Percentiles rank a stretch among this genome's conserved stretches.
These are phyloP conservation scores for Marasmius tenuissimus DNA, from an alignment of 1,284 basidiomycete species.

Conservation along the genomic window DNA sequence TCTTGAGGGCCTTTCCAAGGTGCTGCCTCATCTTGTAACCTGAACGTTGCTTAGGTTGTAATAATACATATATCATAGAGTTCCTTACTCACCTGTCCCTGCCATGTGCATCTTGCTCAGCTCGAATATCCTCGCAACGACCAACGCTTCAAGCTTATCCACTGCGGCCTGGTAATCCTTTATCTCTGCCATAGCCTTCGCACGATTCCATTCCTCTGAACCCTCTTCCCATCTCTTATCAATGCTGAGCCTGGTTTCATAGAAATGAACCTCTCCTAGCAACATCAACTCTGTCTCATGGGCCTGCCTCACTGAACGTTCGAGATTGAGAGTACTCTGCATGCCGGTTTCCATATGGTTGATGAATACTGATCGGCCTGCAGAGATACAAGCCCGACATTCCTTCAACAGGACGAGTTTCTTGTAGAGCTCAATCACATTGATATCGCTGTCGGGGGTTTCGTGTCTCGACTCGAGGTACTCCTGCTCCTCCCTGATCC, in stretches of 20 bases:
- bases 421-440: no score
- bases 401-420: no score
- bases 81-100: no score
- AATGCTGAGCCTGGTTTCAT: not conserved
- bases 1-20: not conserved
- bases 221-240: not conserved
- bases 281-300: not conserved
- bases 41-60: not conserved
- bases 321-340: not conserved
- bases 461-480: not conserved
- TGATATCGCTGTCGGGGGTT: no score
- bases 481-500: not conserved
- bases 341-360: no score
- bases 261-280: not conserved
- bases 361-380: no score
- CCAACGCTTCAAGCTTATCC: conserved; percentile 3
- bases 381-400: no score
- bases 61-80: no score
- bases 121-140: conserved; percentile 4
- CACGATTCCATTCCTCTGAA: not conserved
- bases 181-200: not conserved
- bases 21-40: conserved; percentile 7
- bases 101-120: not conserved
- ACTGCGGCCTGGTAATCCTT: conserved; percentile 2
- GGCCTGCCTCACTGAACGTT: not conserved